Evolutionary conservation across 345 rosid genomes (phyloP).

Genomic region (Pistacia vera): DNA sequence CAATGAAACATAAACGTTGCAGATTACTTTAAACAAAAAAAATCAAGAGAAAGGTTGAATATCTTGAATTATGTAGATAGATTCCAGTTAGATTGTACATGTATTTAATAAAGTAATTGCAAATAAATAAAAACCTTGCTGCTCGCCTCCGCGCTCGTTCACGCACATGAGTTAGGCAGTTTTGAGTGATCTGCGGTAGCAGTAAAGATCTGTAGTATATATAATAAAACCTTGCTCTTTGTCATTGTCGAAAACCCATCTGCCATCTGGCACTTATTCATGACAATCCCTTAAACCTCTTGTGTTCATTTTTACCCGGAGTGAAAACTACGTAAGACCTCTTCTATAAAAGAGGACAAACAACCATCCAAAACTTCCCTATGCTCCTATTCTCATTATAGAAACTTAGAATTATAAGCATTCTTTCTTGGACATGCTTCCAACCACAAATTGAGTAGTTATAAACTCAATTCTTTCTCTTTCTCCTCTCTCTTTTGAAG

Average conservation of each 20-base stretch:
- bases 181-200: slow-evolving; percentile 35
- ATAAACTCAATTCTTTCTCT: background rate
- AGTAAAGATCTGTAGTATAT: slow-evolving; percentile 26
- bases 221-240: slow-evolving; percentile 11
- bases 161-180: slow-evolving; percentile 43
- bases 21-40: background rate
- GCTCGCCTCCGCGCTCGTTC: slow-evolving; percentile 25
- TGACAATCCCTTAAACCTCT: background rate
- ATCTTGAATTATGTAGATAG: background rate
- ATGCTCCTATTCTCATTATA: background rate
- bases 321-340: background rate
- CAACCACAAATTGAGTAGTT: background rate
- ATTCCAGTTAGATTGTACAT: background rate
- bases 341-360: slow-evolving; percentile 1
- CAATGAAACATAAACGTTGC: background rate
- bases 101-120: background rate
- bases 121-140: background rate
- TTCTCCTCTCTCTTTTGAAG: background rate
- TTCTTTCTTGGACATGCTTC: background rate
- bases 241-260: background rate
- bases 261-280: background rate
- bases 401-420: background rate
- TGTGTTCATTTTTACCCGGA: background rate
- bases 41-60: background rate
- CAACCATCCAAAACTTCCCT: background rate